These are phyloP conservation scores for Cladobotryum protrusum DNA, from an alignment of 2,329 filamentous ascomycete species.

Conservation along the genomic window DNA sequence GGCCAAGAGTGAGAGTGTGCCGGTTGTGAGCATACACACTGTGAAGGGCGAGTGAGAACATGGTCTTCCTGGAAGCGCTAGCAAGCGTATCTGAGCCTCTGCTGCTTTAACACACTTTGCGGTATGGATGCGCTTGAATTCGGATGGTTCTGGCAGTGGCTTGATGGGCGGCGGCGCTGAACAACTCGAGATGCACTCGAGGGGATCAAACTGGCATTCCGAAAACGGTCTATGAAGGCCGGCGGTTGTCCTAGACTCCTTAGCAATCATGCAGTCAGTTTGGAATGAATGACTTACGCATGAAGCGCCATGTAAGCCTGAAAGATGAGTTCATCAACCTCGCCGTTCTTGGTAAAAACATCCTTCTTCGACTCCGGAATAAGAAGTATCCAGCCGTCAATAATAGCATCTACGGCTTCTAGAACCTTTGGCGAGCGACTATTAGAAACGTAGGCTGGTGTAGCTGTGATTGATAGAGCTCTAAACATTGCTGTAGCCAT, in stretches of 20 bases:
- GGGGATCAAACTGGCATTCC: constrained; percentile 30
- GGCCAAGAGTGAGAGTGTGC: constrained; percentile 29
- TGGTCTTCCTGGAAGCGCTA: constrained; percentile 28
- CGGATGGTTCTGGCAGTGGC: constrained; percentile 12
- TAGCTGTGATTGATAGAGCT: constrained; percentile 14
- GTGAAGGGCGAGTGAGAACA: constrained; percentile 34
- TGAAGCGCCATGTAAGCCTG: constrained; percentile 68
- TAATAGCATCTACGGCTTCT: constrained; percentile 28
- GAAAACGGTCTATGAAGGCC: constrained; percentile 34
- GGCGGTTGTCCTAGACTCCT: constrained; percentile 21
- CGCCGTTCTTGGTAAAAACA: constrained; percentile 25
- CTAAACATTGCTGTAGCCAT: constrained; percentile 21
- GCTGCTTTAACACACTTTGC: constrained; percentile 31
- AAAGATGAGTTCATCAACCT: constrained; percentile 70
- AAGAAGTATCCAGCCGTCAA: constrained; percentile 34
- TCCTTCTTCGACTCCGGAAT: constrained; percentile 27
- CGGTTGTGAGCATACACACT: constrained; percentile 36
- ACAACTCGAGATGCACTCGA: constrained; percentile 35
- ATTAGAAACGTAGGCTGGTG: constrained; percentile 7
- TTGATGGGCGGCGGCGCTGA: constrained; percentile 15
- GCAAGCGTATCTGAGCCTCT: constrained; percentile 32
- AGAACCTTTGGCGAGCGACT: constrained; percentile 22
- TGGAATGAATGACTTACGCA: constrained; percentile 32
- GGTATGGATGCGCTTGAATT: constrained; percentile 32
- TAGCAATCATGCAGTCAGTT: not conserved